Conservation (phyloP, 306 rosid genomes). For the Lathyrus tuberosus region DNA sequence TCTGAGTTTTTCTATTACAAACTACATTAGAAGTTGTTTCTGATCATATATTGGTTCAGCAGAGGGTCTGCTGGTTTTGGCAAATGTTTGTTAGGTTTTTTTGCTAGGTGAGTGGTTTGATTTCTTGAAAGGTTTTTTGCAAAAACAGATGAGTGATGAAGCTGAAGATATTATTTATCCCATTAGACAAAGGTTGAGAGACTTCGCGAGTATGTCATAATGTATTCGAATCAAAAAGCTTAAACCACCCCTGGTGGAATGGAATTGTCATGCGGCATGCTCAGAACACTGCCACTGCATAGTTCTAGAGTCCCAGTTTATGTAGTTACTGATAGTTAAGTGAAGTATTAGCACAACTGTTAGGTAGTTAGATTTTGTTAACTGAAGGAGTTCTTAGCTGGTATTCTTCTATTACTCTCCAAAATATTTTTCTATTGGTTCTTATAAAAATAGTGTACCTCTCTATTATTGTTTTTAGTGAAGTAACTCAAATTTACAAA, state of each 20-base stretch:
- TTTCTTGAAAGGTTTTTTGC: no score
- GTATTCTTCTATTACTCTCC: background rate
- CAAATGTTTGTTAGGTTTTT: no score
- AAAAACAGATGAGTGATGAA: no score
- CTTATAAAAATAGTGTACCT: no score
- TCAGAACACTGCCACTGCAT: background rate
- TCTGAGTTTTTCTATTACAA: no score
- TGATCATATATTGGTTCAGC: no score
- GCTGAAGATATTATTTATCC: no score
- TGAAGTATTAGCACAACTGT: background rate
- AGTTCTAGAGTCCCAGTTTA: conserved; percentile 2
- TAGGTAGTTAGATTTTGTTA: conserved; percentile 6
- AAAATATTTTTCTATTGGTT: background rate
- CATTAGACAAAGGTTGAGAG: conserved; percentile 59
- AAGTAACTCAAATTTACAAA: background rate
- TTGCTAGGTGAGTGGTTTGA: no score
- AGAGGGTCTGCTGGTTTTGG: no score
- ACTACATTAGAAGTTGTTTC: no score
- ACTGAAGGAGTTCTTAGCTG: background rate
- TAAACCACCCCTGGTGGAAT: background rate
- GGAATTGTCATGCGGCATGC: background rate
- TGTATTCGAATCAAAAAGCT: conserved; percentile 49
- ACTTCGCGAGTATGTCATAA: conserved; percentile 51
- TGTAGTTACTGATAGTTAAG: background rate
- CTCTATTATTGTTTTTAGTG: no score